A percentile compares a stretch with the other conserved stretches of the same genome.
Conservation (phyloP, 768 basidiomycete genomes). For the Nidularia sp. region DNA sequence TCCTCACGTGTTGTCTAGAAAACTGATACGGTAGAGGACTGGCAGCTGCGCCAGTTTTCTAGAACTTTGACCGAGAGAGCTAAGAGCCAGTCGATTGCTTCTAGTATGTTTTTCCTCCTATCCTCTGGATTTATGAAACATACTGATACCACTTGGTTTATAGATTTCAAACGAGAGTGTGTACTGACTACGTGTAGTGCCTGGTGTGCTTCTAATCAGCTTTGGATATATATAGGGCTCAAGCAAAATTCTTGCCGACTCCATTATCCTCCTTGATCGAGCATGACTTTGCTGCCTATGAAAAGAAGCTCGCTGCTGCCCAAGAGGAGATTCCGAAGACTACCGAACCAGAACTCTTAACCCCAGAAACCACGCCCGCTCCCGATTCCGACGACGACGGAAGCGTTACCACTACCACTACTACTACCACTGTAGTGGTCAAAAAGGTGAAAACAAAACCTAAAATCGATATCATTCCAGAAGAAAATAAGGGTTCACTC, state of each 20-base stretch:
- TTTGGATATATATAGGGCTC: too few relatives aligned
- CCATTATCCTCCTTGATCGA: not conserved
- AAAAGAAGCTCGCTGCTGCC: not conserved
- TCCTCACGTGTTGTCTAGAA: not conserved
- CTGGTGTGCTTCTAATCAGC: not conserved
- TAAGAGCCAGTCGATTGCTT: conserved; percentile 25
- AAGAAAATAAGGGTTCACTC: not conserved
- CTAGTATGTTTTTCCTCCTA: conserved; percentile 16
- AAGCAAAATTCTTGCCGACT: not conserved
- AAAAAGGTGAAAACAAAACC: not conserved
- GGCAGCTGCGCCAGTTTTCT: conserved; percentile 12
- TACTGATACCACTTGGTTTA: not conserved
- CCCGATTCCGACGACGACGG: not conserved
- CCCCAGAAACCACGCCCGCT: not conserved
- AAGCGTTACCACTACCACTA: not conserved
- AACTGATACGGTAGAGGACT: conserved; percentile 2
- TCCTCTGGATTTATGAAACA: not conserved
- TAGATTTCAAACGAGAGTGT: not conserved
- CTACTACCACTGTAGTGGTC: not conserved
- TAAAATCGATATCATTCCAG: not conserved
- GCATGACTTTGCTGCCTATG: not conserved
- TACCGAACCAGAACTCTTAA: not conserved
- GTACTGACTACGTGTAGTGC: not conserved
- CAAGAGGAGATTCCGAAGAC: not conserved
- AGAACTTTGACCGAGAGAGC: conserved; percentile 21